phyloP scores from a whole-genome alignment of 2,329 filamentous ascomycete genomes.

The Aspergillus uvarum region DNA sequence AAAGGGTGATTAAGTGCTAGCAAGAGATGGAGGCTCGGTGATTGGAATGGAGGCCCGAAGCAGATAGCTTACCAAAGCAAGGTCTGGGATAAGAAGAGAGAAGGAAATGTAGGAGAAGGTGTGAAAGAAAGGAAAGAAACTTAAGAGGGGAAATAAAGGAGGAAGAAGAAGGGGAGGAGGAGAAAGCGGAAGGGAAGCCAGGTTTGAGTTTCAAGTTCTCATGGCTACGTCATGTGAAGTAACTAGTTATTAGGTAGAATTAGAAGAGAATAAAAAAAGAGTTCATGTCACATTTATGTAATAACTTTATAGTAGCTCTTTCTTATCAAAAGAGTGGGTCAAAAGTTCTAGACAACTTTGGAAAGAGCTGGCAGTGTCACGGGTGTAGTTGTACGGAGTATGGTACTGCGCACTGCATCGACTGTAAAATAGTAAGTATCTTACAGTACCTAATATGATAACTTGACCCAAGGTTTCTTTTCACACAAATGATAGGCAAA shows the following conservation, averaged over 20 bases:
- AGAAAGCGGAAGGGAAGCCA: conserved; percentile 5
- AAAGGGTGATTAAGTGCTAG: not conserved
- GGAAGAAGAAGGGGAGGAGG: conserved; percentile 4
- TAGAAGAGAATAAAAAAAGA: not conserved
- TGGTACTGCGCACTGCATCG: too few species aligned
- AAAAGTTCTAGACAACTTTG: not conserved
- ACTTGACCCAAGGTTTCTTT: too few species aligned
- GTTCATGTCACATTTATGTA: not conserved
- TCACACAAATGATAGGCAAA: too few species aligned
- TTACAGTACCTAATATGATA: too few species aligned
- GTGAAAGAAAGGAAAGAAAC: too few species aligned
- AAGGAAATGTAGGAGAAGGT: not conserved
- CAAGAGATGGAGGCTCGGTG: not conserved
- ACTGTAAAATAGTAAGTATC: too few species aligned
- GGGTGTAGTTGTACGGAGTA: too few species aligned
- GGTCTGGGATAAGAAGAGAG: conserved; percentile 8
- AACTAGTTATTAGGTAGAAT: too few species aligned
- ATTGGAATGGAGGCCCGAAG: not conserved
- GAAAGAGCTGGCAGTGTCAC: too few species aligned
- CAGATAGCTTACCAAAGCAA: not conserved
- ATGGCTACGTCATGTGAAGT: conserved; percentile 8
- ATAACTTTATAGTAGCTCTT: not conserved
- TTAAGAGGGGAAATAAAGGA: not conserved
- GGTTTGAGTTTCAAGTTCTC: conserved; percentile 2
- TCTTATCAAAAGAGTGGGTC: not conserved